Evolutionary conservation across 164 flowering plant species (phyloP).

Genomic region (Tetracentron sinense): DNA sequence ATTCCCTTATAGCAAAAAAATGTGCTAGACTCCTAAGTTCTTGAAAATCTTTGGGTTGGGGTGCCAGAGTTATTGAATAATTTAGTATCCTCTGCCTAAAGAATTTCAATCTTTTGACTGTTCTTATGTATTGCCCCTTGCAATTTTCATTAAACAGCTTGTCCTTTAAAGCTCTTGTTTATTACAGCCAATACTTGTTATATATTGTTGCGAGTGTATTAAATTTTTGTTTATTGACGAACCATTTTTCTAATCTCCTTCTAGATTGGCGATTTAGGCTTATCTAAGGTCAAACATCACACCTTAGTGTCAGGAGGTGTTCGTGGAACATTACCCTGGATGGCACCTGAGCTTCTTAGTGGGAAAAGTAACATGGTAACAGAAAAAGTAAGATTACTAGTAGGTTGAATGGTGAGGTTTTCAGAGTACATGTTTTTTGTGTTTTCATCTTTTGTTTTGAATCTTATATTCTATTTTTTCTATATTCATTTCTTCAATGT

Average conservation of each 20-base stretch:
- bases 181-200: not conserved
- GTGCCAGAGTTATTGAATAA: not conserved
- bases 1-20: not conserved
- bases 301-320: constrained; percentile 96
- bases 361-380: constrained; percentile 93
- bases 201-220: not conserved
- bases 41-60: not conserved
- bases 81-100: not conserved
- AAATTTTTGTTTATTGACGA: not conserved
- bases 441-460: not conserved
- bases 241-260: not conserved
- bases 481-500: constrained; percentile 2
- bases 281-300: constrained; percentile 89
- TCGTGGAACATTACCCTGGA: constrained; percentile 98
- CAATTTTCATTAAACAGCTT: not conserved
- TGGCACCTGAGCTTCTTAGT: constrained; percentile 97
- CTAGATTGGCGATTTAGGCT: constrained; percentile 94
- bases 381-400: constrained; percentile 60
- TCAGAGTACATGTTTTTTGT: not conserved
- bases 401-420: not conserved
- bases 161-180: not conserved
- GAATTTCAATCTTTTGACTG: not conserved
- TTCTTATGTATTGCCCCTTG: not conserved
- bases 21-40: no score
- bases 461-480: not conserved